A percentile compares a stretch with the other conserved stretches of the same genome.
phyloP scores from a whole-genome alignment of 1,284 basidiomycete species.

The Sanghuangporus baumii region DNA sequence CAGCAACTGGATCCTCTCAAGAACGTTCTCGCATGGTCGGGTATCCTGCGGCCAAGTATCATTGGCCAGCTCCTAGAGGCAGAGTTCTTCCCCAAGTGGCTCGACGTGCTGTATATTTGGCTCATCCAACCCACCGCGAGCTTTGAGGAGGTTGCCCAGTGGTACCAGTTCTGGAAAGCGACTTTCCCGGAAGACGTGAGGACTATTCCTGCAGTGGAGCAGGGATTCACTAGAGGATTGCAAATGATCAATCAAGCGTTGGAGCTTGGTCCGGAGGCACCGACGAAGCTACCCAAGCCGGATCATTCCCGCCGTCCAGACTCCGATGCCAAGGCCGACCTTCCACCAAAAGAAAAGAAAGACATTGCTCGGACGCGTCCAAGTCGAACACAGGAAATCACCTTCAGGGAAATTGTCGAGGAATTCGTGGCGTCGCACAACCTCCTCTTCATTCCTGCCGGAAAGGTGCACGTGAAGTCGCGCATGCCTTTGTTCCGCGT shows the following conservation, averaged over 20 bases:
- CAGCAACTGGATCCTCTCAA: slow-evolving; percentile 84
- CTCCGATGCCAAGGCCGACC: slow-evolving; percentile 25
- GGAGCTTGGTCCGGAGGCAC: slow-evolving; percentile 72
- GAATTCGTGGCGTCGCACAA: slow-evolving; percentile 81
- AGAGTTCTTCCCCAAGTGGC: slow-evolving; percentile 96
- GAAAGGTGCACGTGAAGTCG: slow-evolving; percentile 73
- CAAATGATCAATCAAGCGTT: slow-evolving; percentile 92
- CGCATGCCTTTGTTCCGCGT: slow-evolving; percentile 86
- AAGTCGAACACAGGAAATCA: slow-evolving; percentile 66
- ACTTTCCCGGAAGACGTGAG: slow-evolving; percentile 70
- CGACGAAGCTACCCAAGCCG: slow-evolving; percentile 60
- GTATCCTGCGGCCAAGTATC: slow-evolving; percentile 69
- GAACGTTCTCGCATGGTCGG: slow-evolving; percentile 74
- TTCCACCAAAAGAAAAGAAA: neutral
- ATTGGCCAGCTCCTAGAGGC: slow-evolving; percentile 78
- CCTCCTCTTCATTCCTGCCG: slow-evolving; percentile 83
- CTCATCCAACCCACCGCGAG: slow-evolving; percentile 78
- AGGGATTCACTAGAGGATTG: slow-evolving; percentile 81
- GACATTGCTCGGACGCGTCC: slow-evolving; percentile 29
- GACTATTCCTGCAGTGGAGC: slow-evolving; percentile 56
- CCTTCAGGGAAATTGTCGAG: slow-evolving; percentile 88
- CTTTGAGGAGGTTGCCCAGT: slow-evolving; percentile 86
- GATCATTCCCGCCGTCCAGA: slow-evolving; percentile 42
- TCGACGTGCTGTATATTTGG: slow-evolving; percentile 89
- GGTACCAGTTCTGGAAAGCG: slow-evolving; percentile 89